These are phyloP conservation scores for Neurospora sp. DNA, from an alignment of 495 filamentous ascomycete genomes.

Conservation along the genomic window DNA sequence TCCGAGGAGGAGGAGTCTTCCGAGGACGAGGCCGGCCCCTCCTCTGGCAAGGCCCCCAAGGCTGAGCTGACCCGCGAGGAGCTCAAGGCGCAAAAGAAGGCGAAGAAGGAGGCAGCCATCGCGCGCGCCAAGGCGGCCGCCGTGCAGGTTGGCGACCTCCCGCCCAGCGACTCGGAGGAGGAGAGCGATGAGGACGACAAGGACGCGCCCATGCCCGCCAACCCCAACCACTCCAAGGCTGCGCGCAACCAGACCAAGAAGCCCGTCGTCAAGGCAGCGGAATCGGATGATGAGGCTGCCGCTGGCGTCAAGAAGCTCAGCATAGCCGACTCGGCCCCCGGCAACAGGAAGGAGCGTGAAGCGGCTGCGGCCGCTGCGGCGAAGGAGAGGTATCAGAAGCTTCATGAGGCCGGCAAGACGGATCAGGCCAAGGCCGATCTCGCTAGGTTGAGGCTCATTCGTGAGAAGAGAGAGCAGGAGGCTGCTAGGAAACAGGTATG, in stretches of 20 bases:
- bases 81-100: constrained; percentile 79
- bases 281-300: constrained; percentile 28
- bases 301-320: constrained; percentile 37
- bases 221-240: constrained; percentile 79
- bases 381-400: constrained; percentile 82
- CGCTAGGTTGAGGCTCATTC: constrained; percentile 67
- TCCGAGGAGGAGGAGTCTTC: constrained; percentile 30
- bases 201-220: constrained; percentile 62
- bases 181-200: constrained; percentile 41
- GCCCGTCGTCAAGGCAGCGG: constrained; percentile 14
- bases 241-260: constrained; percentile 44
- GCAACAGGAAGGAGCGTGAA: constrained; percentile 74
- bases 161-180: constrained; percentile 55
- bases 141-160: constrained; percentile 74
- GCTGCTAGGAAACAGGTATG: constrained; percentile 47
- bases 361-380: constrained; percentile 79
- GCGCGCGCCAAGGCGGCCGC: constrained; percentile 51
- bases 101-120: constrained; percentile 80
- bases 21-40: constrained; percentile 18
- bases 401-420: constrained; percentile 93
- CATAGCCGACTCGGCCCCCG: constrained; percentile 21
- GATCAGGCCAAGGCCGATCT: constrained; percentile 93
- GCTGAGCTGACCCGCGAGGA: constrained; percentile 67
- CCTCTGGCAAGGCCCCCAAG: constrained; percentile 26
- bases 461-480: constrained; percentile 79